Base-by-base conservation (phyloP, 306 rosid species). In the Castanea sativa region DNA sequence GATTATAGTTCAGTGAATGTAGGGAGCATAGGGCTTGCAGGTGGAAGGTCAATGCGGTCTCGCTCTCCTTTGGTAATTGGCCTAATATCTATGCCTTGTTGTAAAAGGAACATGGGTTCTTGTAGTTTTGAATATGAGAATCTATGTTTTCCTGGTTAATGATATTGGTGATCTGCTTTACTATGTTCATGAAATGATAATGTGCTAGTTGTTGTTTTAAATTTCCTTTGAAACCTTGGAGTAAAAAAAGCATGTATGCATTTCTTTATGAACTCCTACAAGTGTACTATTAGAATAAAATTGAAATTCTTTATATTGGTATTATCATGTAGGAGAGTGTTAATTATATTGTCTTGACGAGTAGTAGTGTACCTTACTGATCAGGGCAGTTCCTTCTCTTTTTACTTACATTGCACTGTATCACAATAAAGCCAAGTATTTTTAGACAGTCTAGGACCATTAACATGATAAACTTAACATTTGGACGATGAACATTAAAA, bases 21-120 rank as follows among this genome's bases (percentile, higher is more conserved):
- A 6, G 91, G 96, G 49, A 73, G 98, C 85, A 85, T 94, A 67
- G 97, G 97, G 73, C 93, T 89, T 58, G 92, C 85, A 1, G 88
- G 93, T 57, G 92, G 92, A 73, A 90, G 97, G 80, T 78, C 91
- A 51, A 45, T 78, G 20, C 82, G 91, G 15, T 69, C 90, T 29
- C 94, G 92, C 49, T 92, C 96, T 67, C 94, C 97, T n/a, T 21
- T 82, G 89, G 92, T 85, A 82, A 80, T 33, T 57, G 27, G 52
- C 72, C 35, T 74, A n/a, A 23, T 69, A 75, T 45, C 32, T 45
- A 56, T 41, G 32, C 16, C 25, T 14, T 14, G 38, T 64, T 64
- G 43, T 15, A 64, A 15, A 64, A 30, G 70, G 32, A 30, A 30
- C 70, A 15, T 16, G 43, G 5, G 11, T 6, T 64, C 33, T 64